Conservation (phyloP, 148 eudicot genomes). For the Selenicereus undatus region DNA sequence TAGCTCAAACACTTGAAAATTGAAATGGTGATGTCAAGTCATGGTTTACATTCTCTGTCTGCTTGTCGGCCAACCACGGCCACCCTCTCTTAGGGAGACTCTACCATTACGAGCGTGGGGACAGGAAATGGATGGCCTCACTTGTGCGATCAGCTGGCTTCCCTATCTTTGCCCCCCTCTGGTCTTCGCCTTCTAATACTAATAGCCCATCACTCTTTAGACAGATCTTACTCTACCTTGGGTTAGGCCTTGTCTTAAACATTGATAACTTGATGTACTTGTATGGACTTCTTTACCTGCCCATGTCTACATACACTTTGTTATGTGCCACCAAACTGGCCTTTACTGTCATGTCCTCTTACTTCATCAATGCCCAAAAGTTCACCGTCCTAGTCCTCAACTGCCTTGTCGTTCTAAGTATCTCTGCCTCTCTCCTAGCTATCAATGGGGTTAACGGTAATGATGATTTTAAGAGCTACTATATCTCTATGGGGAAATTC, state of each 20-base stretch:
- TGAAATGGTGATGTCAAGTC: constrained; percentile 34
- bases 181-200: background rate
- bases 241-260: background rate
- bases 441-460: too few relatives aligned
- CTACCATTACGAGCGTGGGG: constrained; percentile 42
- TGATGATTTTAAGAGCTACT: too few relatives aligned
- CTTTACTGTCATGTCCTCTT: constrained; percentile 44
- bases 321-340: constrained; percentile 45
- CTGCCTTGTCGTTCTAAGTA: too few relatives aligned
- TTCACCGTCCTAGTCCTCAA: constrained; percentile 25
- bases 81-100: constrained; percentile 41
- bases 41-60: constrained; percentile 25
- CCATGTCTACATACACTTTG: constrained; percentile 50
- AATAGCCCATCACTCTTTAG: background rate
- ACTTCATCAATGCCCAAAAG: constrained; percentile 43
- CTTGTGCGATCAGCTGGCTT: constrained; percentile 46
- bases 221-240: constrained; percentile 23
- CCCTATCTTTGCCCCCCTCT: constrained; percentile 28
- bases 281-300: constrained; percentile 40
- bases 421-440: too few relatives aligned
- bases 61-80: constrained; percentile 34
- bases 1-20: constrained; percentile 24
- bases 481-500: background rate
- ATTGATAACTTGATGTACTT: constrained; percentile 41
- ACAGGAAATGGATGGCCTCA: constrained; percentile 53